These are phyloP conservation scores for Gastrolobium villosum DNA, from an alignment of 306 rosid species.

Conservation along the genomic window DNA sequence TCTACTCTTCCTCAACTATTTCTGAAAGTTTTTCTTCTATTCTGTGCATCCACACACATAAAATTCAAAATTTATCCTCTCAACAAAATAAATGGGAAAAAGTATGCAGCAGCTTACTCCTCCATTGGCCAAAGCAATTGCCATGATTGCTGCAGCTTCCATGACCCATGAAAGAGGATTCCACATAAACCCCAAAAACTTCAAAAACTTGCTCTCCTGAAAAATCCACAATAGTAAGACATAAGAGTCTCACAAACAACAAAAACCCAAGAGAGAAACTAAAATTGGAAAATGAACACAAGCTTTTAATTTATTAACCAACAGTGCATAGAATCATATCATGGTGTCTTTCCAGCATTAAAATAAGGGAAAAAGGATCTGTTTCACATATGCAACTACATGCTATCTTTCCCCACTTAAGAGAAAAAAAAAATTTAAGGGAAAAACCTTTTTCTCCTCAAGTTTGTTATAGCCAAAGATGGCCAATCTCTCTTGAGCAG, in stretches of 20 bases:
- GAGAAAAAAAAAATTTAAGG: not conserved
- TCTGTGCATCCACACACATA: not conserved
- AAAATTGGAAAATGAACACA: not conserved
- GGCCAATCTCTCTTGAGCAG: slow-evolving; percentile 72
- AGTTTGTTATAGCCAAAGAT: slow-evolving; percentile 85
- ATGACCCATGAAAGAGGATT: slow-evolving; percentile 95
- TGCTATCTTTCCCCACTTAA: not conserved
- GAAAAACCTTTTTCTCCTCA: slow-evolving; percentile 77
- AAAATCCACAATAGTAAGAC: slow-evolving; percentile 4
- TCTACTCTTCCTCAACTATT: not conserved
- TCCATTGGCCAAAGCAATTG: slow-evolving; percentile 93
- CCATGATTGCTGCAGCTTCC: slow-evolving; percentile 97
- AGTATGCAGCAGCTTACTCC: slow-evolving; percentile 60
- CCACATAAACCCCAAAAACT: slow-evolving; percentile 94
- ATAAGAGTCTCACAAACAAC: slow-evolving; percentile 19
- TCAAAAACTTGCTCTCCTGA: slow-evolving; percentile 82
- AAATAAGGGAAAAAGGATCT: not conserved
- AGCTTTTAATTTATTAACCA: slow-evolving; percentile 27
- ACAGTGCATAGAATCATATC: not conserved
- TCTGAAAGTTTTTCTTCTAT: not conserved
- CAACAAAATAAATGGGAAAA: not conserved
- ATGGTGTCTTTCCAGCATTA: not conserved
- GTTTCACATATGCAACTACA: not conserved
- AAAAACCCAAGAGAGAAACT: not conserved
- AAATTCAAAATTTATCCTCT: slow-evolving; percentile 10